Percentiles rank a stretch among this genome's conserved stretches.
These are phyloP conservation scores for Poronia punctata DNA, from an alignment of 495 filamentous ascomycete species.

Conservation along the genomic window DNA sequence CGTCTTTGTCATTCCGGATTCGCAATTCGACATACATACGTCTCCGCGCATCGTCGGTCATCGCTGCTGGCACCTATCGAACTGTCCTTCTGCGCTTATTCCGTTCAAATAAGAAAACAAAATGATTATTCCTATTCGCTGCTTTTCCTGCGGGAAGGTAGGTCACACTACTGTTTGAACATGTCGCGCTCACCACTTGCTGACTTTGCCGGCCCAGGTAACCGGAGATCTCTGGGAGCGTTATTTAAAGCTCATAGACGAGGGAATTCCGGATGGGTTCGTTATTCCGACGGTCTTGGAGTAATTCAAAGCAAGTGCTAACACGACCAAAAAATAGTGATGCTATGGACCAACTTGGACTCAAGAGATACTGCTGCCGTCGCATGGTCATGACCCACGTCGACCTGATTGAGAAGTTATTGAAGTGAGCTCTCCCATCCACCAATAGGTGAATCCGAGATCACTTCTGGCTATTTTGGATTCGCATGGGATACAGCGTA, in stretches of 20 bases:
- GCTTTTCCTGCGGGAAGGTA: constrained; percentile 99
- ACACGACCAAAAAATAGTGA: constrained; percentile 47
- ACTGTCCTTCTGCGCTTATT: too few species aligned
- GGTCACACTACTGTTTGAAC: constrained; percentile 5
- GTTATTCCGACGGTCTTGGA: too few species aligned
- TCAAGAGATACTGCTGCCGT: constrained; percentile 94
- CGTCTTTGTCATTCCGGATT: constrained; percentile 1
- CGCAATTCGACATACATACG: background rate
- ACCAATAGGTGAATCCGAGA: too few species aligned
- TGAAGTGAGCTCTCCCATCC: constrained; percentile 57
- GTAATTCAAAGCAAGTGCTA: too few species aligned
- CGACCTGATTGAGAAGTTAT: constrained; percentile 94
- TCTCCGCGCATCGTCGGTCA: too few species aligned
- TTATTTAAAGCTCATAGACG: constrained; percentile 78
- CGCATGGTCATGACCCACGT: constrained; percentile 99
- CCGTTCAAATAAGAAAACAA: too few species aligned
- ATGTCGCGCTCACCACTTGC: constrained; percentile 1
- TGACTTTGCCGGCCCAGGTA: constrained; percentile 51
- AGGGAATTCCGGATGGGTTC: constrained; percentile 71
- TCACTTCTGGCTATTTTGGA: too few species aligned
- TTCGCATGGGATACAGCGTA: background rate
- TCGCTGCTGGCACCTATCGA: too few species aligned
- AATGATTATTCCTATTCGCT: constrained; percentile 98
- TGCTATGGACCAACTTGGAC: constrained; percentile 87
- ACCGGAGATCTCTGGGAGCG: constrained; percentile 95